Conservation (phyloP, 2,329 filamentous ascomycete genomes). For the Ilyonectria mors-panacis region DNA sequence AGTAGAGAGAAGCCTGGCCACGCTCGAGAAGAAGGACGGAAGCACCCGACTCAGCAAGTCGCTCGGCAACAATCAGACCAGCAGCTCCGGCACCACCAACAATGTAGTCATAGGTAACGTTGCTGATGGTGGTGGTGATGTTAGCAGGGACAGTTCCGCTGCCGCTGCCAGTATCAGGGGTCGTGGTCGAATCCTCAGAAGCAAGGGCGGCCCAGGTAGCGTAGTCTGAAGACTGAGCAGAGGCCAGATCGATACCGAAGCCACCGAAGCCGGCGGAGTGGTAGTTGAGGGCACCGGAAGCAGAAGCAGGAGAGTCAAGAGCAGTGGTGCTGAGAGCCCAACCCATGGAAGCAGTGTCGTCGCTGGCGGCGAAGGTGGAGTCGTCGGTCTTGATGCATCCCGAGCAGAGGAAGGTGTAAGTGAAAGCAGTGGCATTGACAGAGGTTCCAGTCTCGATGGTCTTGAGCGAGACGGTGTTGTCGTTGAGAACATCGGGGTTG, state of each 20-base stretch:
- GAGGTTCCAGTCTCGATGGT: constrained; percentile 72
- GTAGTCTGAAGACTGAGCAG: constrained; percentile 58
- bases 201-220: constrained; percentile 60
- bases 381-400: constrained; percentile 68
- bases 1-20: constrained; percentile 70
- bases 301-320: constrained; percentile 54
- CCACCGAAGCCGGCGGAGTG: constrained; percentile 64
- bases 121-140: constrained; percentile 51
- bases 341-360: constrained; percentile 64
- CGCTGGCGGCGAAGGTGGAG: constrained; percentile 59
- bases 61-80: constrained; percentile 73
- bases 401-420: constrained; percentile 76
- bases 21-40: constrained; percentile 74
- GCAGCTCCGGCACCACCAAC: constrained; percentile 75
- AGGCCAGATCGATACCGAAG: constrained; percentile 54
- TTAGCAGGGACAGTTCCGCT: constrained; percentile 44
- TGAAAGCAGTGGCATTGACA: constrained; percentile 71
- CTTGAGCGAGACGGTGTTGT: constrained; percentile 64
- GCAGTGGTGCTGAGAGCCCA: constrained; percentile 67
- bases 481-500: constrained; percentile 71
- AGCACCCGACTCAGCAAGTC: constrained; percentile 71
- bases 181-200: constrained; percentile 54
- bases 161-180: constrained; percentile 47
- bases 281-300: constrained; percentile 54
- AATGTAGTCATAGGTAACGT: constrained; percentile 71